These are phyloP conservation scores for Polysphondylium violaceum DNA, from an alignment of 78 protist genomes.

Conservation along the genomic window DNA sequence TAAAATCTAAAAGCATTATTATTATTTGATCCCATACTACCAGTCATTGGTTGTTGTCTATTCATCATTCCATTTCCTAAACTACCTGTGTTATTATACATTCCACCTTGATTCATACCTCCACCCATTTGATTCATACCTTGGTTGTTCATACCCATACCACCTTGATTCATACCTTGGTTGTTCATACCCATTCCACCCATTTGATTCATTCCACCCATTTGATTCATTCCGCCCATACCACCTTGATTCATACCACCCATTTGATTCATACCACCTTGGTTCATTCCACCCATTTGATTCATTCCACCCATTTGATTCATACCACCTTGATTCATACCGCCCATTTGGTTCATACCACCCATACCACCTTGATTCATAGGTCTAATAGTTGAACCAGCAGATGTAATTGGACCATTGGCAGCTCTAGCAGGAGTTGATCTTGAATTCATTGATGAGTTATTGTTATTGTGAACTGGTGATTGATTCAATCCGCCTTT, in stretches of 20 bases:
- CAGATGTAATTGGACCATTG: constrained; percentile 64
- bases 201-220: constrained; percentile 11
- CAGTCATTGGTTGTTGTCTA: not conserved
- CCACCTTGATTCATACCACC: constrained; percentile 20
- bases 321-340: constrained; percentile 56
- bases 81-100: not conserved
- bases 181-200: not conserved
- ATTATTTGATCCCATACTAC: too few species aligned
- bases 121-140: not conserved
- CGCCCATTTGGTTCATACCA: not conserved
- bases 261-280: constrained; percentile 15
- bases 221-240: constrained; percentile 21
- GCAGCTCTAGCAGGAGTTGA: constrained; percentile 47
- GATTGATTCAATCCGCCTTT: not conserved
- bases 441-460: not conserved
- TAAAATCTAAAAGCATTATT: too few species aligned
- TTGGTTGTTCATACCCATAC: not conserved
- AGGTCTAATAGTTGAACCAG: constrained; percentile 52
- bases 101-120: not conserved
- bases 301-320: constrained; percentile 37
- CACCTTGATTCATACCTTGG: constrained; percentile 13
- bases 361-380: not conserved
- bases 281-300: constrained; percentile 30
- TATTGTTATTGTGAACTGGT: constrained; percentile 9
- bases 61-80: not conserved